Conservation (phyloP, 805 yeast genomes). For the Priceomyces carsonii region DNA sequence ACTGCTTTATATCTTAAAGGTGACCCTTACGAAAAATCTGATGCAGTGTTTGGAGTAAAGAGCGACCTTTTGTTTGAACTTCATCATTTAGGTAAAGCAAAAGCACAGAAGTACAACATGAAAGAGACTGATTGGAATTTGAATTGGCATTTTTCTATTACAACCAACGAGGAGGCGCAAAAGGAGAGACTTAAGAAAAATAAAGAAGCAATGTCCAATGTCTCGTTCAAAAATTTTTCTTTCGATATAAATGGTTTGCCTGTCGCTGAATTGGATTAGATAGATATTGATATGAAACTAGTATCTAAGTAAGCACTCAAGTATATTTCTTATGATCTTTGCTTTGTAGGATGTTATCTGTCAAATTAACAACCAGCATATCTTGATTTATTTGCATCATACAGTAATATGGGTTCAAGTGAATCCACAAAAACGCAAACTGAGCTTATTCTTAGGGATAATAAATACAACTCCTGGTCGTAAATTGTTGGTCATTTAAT, state of each 20-base stretch:
- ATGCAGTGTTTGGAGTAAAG: slow-evolving; percentile 23
- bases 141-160: slow-evolving; percentile 18
- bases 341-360: no score
- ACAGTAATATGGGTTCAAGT: no score
- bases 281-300: no score
- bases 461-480: no score
- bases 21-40: slow-evolving; percentile 20
- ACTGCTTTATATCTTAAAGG: slow-evolving; percentile 20
- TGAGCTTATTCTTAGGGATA: no score
- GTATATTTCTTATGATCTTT: no score
- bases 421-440: no score
- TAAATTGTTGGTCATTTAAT: no score
- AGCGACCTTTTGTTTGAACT: slow-evolving; percentile 13
- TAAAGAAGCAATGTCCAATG: slow-evolving; percentile 10
- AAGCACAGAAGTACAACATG: slow-evolving; percentile 16
- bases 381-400: no score
- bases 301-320: no score
- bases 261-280: slow-evolving; percentile 16
- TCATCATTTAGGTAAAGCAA: slow-evolving; percentile 15
- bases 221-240: slow-evolving; percentile 6
- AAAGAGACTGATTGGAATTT: slow-evolving; percentile 19
- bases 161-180: slow-evolving; percentile 13
- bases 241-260: slow-evolving; percentile 20
- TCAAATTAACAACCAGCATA: no score
- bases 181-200: slow-evolving; percentile 9